A percentile compares a stretch with the other conserved stretches of the same genome.
Conservation (phyloP, 495 filamentous ascomycete genomes). For the Tuber borchii region DNA sequence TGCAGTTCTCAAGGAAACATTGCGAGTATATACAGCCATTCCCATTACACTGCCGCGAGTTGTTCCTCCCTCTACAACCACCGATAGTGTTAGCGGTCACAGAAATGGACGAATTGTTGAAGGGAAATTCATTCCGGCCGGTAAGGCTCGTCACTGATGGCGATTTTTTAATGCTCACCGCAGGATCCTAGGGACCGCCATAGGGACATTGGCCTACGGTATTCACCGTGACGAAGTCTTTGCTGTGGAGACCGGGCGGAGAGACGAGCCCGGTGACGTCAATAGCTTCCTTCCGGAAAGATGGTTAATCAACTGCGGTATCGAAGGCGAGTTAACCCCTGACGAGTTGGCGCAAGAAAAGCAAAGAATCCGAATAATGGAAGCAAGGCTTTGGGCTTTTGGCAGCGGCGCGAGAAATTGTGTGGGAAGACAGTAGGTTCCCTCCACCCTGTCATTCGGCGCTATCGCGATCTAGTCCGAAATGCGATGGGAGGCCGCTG, state of each 20-base stretch:
- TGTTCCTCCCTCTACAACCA: conserved; percentile 22
- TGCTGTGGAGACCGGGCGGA: conserved; percentile 19
- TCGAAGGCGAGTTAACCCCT: background rate
- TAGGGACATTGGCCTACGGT: conserved; percentile 48
- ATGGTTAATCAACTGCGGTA: conserved; percentile 25
- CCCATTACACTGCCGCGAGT: conserved; percentile 42
- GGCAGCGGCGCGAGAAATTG: conserved; percentile 22
- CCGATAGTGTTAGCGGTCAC: background rate
- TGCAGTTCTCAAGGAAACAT: conserved; percentile 16
- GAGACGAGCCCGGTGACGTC: background rate
- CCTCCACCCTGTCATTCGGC: conserved; percentile 31
- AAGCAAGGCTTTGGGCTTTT: conserved; percentile 16
- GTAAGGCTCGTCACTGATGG: background rate
- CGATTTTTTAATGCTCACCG: background rate
- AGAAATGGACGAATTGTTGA: conserved; percentile 28
- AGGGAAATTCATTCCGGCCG: conserved; percentile 4
- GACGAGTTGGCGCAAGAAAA: conserved; percentile 1
- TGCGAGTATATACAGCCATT: conserved; percentile 13
- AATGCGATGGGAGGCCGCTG: background rate
- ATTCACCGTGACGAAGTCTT: conserved; percentile 47
- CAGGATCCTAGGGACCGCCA: conserved; percentile 12
- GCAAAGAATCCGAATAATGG: conserved; percentile 39
- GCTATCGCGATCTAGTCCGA: background rate
- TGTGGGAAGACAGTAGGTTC: conserved; percentile 37
- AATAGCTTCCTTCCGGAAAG: conserved; percentile 34